Evolutionary conservation across 257 asterid genomes (phyloP), one percentile per base, ranked within the genome.

Genomic region (Rubia yunnanensis): DNA sequence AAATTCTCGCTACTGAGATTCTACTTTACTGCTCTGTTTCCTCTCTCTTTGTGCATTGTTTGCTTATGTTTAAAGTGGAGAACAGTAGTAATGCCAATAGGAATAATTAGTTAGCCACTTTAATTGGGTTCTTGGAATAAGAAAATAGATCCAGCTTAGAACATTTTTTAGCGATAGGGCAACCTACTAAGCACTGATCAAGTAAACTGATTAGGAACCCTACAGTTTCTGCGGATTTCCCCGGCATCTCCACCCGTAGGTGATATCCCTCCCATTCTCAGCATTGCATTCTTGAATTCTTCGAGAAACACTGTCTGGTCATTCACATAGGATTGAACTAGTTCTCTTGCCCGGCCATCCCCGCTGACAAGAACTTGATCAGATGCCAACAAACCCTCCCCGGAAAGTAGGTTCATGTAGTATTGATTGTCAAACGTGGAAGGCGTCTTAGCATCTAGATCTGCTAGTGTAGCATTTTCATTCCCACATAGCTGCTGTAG

Each of bases 371-470:
- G 83, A 39, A 69, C 90, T 68, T 85, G 90, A 70, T 89, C 96
- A 0, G 94, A 89, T 4, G 78, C 74, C 0, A 92, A 88, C 84
- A 92, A 67, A 0, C 91, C 97, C 79, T 87, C 88, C 0, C 97
- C 95, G 0, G 89, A 78, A 0, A 89, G 72, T 56, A 92, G 82
- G 73, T 92, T 87, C 22, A 82, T 38, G 35, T 83, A 89, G 86
- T 89, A 89, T 18, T 82, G 85, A 27, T 89, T 89, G 65, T 92
- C 98, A 28, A 89, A 89, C 0, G 64, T 59, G 1, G 83, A 56
- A 6, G 97, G 96, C 0, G 94, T 80, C 49, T 35, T 44, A 30
- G 72, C 83, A 39, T 92, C 97, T 1, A 92, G 98, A 50, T 85
- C 77, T 0, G 95, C 96, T 0, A 85, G 68, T 0, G 94, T 86